Evolutionary conservation across 176 grass and related monocot genomes (phyloP).

Genomic region (Pontederia crassipes): DNA sequence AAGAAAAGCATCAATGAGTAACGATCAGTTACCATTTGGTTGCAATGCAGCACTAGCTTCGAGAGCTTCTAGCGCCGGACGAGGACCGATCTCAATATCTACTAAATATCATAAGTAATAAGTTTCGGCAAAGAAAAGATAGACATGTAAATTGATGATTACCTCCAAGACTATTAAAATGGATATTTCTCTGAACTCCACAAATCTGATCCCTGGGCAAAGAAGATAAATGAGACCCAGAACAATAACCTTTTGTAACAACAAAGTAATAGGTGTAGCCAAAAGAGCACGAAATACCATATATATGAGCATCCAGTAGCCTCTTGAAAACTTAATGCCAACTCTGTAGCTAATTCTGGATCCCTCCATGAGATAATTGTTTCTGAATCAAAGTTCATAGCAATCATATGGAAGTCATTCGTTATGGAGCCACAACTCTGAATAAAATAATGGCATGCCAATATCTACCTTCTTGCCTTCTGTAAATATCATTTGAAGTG

Average conservation of each 20-base stretch:
- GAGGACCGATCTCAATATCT: conserved; percentile 18
- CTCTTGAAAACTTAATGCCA: conserved; percentile 22
- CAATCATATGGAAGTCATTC: not conserved
- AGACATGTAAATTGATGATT: not conserved
- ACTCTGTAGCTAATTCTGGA: conserved; percentile 13
- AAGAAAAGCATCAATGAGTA: not conserved
- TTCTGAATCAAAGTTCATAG: not conserved
- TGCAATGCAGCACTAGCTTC: conserved; percentile 8
- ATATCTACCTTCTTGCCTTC: conserved; percentile 15
- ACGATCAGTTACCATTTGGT: conserved; percentile 11
- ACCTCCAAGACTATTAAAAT: conserved; percentile 17
- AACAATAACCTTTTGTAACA: not conserved
- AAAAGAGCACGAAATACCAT: conserved; percentile 10
- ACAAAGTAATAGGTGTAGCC: not conserved
- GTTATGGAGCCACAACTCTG: not conserved
- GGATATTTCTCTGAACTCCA: conserved; percentile 13
- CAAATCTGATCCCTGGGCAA: conserved; percentile 15
- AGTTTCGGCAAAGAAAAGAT: not conserved
- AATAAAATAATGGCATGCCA: not conserved
- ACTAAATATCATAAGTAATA: not conserved
- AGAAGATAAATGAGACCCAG: not conserved
- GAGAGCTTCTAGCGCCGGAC: conserved; percentile 14
- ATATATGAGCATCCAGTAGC: conserved; percentile 13
- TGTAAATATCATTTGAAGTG: conserved; percentile 16
- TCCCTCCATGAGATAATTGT: conserved; percentile 26